phyloP scores from a whole-genome alignment of 768 basidiomycete genomes.

The Leccinum boreale region DNA sequence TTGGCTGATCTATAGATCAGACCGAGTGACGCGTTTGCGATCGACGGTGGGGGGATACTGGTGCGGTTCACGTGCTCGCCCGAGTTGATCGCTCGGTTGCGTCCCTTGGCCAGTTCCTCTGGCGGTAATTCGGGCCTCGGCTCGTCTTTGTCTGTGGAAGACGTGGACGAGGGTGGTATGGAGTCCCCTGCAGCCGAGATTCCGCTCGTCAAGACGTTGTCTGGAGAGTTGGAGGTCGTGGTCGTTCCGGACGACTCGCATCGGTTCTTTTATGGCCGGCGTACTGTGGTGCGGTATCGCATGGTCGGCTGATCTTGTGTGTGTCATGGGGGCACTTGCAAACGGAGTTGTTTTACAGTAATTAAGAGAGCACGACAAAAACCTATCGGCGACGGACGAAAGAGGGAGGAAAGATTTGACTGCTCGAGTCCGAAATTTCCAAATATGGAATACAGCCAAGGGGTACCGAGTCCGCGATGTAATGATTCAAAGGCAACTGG shows the following conservation, averaged over 20 bases:
- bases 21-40: slow-evolving; percentile 13
- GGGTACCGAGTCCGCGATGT: too few species aligned
- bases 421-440: too few species aligned
- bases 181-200: neutral
- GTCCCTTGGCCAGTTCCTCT: slow-evolving; percentile 2
- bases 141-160: too few species aligned
- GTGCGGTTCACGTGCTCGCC: slow-evolving; percentile 26
- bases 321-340: too few species aligned
- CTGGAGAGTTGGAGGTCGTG: slow-evolving; percentile 55
- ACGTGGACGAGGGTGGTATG: neutral
- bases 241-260: slow-evolving; percentile 55
- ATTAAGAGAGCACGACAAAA: too few species aligned
- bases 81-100: slow-evolving; percentile 17
- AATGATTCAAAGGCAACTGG: too few species aligned
- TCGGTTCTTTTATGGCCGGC: slow-evolving; percentile 49
- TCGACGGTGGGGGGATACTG: slow-evolving; percentile 21
- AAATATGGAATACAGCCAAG: too few species aligned
- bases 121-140: too few species aligned
- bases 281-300: slow-evolving; percentile 50
- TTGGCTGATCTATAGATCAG: slow-evolving; percentile 4
- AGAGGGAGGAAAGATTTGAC: too few species aligned
- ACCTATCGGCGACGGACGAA: too few species aligned
- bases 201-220: slow-evolving; percentile 37
- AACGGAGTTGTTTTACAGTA: too few species aligned
- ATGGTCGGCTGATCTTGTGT: slow-evolving; percentile 33